Conservation (phyloP, 257 asterid species). For the Scutellaria baicalensis region DNA sequence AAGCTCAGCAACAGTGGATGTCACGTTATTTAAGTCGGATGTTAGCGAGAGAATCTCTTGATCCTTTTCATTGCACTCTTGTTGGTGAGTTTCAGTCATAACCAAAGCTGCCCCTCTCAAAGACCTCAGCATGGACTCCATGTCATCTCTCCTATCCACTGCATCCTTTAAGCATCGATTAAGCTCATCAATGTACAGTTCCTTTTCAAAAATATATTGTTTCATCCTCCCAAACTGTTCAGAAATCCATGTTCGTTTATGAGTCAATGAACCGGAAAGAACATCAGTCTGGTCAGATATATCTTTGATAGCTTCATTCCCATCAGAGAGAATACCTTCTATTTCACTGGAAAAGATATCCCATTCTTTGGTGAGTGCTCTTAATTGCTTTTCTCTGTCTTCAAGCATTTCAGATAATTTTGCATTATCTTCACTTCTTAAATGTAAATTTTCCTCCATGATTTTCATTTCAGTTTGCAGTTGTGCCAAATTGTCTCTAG, state of each 20-base stretch:
- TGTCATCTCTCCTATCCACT: slow-evolving; percentile 45
- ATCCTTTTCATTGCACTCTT: slow-evolving; percentile 68
- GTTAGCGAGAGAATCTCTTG: slow-evolving; percentile 41
- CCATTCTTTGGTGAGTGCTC: slow-evolving; percentile 46
- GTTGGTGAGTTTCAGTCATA: slow-evolving; percentile 81
- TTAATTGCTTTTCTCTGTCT: slow-evolving; percentile 50
- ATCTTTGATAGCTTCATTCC: slow-evolving; percentile 61
- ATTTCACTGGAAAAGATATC: slow-evolving; percentile 47
- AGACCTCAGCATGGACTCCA: slow-evolving; percentile 93
- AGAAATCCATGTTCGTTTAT: slow-evolving; percentile 44
- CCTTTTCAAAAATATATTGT: slow-evolving; percentile 57
- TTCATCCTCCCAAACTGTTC: slow-evolving; percentile 65
- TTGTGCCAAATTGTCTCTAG: slow-evolving; percentile 33
- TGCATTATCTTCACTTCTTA: slow-evolving; percentile 42
- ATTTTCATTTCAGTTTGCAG: slow-evolving; percentile 41
- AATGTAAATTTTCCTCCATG: slow-evolving; percentile 37
- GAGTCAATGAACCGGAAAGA: slow-evolving; percentile 47
- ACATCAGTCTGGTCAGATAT: slow-evolving; percentile 51
- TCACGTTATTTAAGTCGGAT: slow-evolving; percentile 41
- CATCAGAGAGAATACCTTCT: slow-evolving; percentile 61
- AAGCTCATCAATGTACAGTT: slow-evolving; percentile 58
- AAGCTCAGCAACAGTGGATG: slow-evolving; percentile 41
- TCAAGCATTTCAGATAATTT: slow-evolving; percentile 41
- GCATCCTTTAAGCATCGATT: slow-evolving; percentile 67
- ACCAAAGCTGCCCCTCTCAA: slow-evolving; percentile 88